These are phyloP conservation scores for Magnaporthales sp. DNA, from an alignment of 2,329 filamentous ascomycete species.

Conservation along the genomic window DNA sequence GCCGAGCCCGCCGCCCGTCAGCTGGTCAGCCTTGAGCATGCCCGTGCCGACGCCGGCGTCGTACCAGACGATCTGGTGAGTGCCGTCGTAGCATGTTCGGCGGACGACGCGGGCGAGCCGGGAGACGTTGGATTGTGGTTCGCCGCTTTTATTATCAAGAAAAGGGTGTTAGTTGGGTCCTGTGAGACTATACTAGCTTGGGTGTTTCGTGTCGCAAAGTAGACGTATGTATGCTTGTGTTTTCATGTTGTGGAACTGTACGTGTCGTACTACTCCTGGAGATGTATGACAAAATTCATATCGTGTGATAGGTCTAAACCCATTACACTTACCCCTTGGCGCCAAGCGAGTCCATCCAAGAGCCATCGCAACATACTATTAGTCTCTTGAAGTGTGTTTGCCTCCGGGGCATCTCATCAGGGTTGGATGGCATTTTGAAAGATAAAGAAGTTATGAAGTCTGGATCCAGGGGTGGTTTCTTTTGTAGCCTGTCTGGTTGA, in stretches of 20 bases:
- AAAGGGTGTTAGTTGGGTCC: neutral
- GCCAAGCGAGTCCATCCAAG: slow-evolving; percentile 5
- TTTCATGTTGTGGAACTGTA: neutral
- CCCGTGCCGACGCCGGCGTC: slow-evolving; percentile 22
- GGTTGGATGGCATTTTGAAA: neutral
- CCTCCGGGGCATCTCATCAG: neutral
- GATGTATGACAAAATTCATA: neutral
- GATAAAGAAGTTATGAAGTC: neutral
- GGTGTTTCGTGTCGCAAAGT: neutral
- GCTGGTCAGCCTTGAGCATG: slow-evolving; percentile 17
- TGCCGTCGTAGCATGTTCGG: slow-evolving; percentile 16
- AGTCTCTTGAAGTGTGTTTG: slow-evolving; percentile 3
- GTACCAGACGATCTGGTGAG: slow-evolving; percentile 22
- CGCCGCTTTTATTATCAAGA: slow-evolving; percentile 4
- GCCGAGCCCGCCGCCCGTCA: slow-evolving; percentile 23
- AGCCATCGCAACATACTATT: slow-evolving; percentile 7
- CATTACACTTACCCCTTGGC: neutral
- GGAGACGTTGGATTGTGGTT: slow-evolving; percentile 21
- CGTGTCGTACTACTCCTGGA: neutral
- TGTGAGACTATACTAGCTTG: neutral
- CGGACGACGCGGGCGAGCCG: slow-evolving; percentile 18
- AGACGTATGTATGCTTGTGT: neutral
- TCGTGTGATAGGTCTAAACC: neutral
- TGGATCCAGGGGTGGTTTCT: neutral
- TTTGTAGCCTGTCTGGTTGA: neutral